Evolutionary conservation across 768 basidiomycete genomes (phyloP).

Genomic region (Gloeophyllum trabeum): DNA sequence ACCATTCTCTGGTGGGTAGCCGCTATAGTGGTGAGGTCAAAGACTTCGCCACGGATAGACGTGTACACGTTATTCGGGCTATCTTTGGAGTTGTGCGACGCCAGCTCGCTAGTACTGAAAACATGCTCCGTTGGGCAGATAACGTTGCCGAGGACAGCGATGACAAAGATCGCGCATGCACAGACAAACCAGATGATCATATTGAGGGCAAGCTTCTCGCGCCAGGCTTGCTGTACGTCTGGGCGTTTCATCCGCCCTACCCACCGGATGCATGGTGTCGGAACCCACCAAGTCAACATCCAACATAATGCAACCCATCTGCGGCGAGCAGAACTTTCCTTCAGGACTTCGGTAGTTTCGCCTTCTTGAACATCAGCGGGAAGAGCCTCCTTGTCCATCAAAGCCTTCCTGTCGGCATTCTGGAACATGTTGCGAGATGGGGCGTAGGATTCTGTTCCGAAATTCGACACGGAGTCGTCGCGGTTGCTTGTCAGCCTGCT

Average conservation of each 20-base stretch:
- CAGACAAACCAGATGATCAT: constrained; percentile 94
- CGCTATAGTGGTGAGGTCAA: constrained; percentile 68
- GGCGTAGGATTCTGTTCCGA: constrained; percentile 88
- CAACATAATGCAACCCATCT: constrained; percentile 85
- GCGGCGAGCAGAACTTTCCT: constrained; percentile 69
- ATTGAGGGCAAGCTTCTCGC: constrained; percentile 93
- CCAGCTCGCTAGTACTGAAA: constrained; percentile 69
- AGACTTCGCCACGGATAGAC: constrained; percentile 87
- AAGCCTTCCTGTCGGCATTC: constrained; percentile 59
- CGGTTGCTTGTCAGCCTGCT: constrained; percentile 70
- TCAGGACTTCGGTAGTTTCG: constrained; percentile 80
- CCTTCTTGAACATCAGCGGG: constrained; percentile 81
- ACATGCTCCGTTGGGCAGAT: constrained; percentile 96
- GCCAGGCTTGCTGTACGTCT: constrained; percentile 93
- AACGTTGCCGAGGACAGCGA: constrained; percentile 73
- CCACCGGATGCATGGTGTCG: constrained; percentile 53
- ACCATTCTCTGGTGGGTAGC: constrained; percentile 57
- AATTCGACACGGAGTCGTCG: constrained; percentile 70
- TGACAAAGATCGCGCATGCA: constrained; percentile 83
- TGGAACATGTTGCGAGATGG: constrained; percentile 96
- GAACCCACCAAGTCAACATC: constrained; percentile 89
- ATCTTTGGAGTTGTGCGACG: constrained; percentile 50
- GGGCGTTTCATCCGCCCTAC: constrained; percentile 89
- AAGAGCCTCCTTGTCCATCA: constrained; percentile 73
- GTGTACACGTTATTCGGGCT: constrained; percentile 71